Evolutionary conservation across 2,329 filamentous ascomycete genomes (phyloP), one percentile per base, ranked within the genome.

Genomic region (Blastomyces emzantsi): DNA sequence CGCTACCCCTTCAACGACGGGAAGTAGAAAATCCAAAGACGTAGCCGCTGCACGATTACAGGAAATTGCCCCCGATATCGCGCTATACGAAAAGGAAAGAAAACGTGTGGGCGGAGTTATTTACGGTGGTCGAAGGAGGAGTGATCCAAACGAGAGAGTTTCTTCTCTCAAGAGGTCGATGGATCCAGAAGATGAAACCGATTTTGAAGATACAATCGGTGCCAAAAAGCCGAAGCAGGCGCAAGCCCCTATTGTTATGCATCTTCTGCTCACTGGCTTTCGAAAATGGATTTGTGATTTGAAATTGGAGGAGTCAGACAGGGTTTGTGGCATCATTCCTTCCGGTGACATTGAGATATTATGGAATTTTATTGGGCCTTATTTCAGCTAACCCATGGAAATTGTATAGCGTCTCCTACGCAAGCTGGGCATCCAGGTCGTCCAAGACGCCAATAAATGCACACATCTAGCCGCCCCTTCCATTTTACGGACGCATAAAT

Each of bases 401-500:
- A 30, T 30, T n/a, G 13, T 62, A 65, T 70, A 95, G 90, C 87
- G 83, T 78, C 89, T 89, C 77, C 82, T 99, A 63, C 89, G 92
- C 65, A 85, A 89, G 56, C 79, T 97, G 45, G 94, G 94, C 8
- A 90, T 99, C 63, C 82, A 87, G 68, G 85, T 96, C 28, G 88
- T 90, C 4, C 83, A 88, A 69, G 90, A 96, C 71, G 86, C 86
- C 33, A 83, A 85, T 58, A 83, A 85, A 55, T 94, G 90, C 73
- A 90, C 93, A 70, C 90, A 96, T 73, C 84, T 99, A 13, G 92
- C 91, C 43, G 93, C 93, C 3, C 94, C 93, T 0, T 84, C 86
- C 52, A 86, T 97, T 66, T 85, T 97, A 43, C 88, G 94, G 47
- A 99, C 94, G 0, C 87, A 90, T 73, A 99, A 99, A 73, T 99